Percentiles rank a stretch among this genome's conserved stretches.
These are phyloP conservation scores for Geotrichum klebahnii DNA, from an alignment of 1,139 yeast genomes.

Conservation along the genomic window DNA sequence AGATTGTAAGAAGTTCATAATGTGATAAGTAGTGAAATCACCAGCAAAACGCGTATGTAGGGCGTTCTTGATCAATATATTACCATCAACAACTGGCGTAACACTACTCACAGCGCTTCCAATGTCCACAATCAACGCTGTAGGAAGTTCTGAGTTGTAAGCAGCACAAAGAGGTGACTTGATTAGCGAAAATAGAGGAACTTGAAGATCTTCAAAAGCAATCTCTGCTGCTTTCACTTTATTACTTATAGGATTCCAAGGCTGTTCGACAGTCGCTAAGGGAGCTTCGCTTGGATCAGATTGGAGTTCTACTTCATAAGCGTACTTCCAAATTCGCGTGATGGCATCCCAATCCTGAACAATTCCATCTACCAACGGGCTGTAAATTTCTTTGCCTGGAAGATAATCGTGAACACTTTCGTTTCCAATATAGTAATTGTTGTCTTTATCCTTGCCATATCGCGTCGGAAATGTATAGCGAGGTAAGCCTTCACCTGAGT, in stretches of 20 bases:
- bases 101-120: constrained; percentile 52
- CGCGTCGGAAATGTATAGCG: constrained; percentile 66
- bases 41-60: constrained; percentile 43
- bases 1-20: constrained; percentile 34
- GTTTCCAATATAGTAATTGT: constrained; percentile 35
- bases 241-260: constrained; percentile 73
- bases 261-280: constrained; percentile 72
- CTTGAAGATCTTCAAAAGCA: constrained; percentile 67
- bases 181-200: constrained; percentile 82
- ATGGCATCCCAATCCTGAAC: constrained; percentile 48
- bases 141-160: constrained; percentile 37
- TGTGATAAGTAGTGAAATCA: constrained; percentile 41
- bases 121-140: constrained; percentile 40
- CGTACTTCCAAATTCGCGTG: constrained; percentile 39
- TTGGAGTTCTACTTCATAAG: constrained; percentile 43
- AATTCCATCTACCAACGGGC: constrained; percentile 43
- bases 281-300: constrained; percentile 70
- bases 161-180: constrained; percentile 87
- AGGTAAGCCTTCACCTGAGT: constrained; percentile 90
- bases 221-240: constrained; percentile 71
- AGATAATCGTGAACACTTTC: constrained; percentile 36
- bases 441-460: constrained; percentile 36
- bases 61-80: constrained; percentile 36
- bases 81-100: constrained; percentile 91
- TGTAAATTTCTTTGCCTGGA: constrained; percentile 39